Base-by-base conservation (phyloP, 352 stramenopile genomes). In the Phytophthora vignae region DNA sequence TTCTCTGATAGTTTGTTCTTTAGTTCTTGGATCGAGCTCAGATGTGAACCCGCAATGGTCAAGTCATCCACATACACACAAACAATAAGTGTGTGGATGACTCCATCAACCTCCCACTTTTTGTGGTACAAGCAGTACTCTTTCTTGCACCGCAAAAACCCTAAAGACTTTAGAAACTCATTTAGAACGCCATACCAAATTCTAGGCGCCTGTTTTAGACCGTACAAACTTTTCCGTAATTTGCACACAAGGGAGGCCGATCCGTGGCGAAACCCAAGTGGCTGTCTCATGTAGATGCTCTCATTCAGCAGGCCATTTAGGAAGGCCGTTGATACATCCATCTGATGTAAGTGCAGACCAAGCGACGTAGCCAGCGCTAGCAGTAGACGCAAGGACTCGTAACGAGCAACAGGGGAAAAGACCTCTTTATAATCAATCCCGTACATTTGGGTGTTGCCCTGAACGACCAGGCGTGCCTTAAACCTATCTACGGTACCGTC, bases 81-180 rank as follows among this genome's bases (percentile, higher is more conserved):
- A 11, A 40, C 33, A 15, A 40, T 15, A 14, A 40, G 33, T 11
- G 33, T 40, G 33, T 40, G 33, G 33, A 40, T 10, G 33, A 40
- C 33, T 14, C 33, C 36, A 42, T 42, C 11, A 42, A 42, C 36
- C 36, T 42, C 36, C 36, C 54, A 70, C n/a, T 14, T 64, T 70
- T 58, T 64, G 8, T 22, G 54, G 25, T 70, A 70, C 63, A 70
- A 70, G 17, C 53, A 64, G 40, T 64, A 44, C 17, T 59, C n/a
- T 53, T 64, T 64, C 31, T 63, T 64, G 54, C 27, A 68, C 42
- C 14, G 29, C 11, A 55, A 38, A n/a, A 68, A 61, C 3, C 52
- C 36, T 40, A 50, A 48, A 1, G 4, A 11, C 15, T 52, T 50
- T 14, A 70, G 17, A 10, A 55, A 64, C 0, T 8, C 21, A 48